Conservation (phyloP, 1,284 basidiomycete species). For the Moniliophthora roreri region DNA sequence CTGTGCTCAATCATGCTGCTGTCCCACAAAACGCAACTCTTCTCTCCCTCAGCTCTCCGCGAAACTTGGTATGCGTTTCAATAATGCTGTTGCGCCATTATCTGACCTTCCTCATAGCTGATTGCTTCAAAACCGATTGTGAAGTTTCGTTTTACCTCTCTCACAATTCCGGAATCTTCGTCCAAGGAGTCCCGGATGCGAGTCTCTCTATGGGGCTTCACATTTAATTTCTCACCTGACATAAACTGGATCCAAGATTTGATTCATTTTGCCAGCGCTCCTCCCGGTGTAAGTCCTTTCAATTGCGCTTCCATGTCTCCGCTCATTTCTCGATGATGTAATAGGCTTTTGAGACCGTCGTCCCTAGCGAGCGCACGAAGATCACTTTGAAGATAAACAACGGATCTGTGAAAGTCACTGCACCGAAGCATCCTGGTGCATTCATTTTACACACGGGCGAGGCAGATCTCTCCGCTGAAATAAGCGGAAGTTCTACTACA, state of each 20-base stretch:
- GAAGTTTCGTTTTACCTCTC: conserved; percentile 68
- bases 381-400: conserved; percentile 70
- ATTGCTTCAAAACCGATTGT: conserved; percentile 52
- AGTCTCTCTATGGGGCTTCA: conserved; percentile 65
- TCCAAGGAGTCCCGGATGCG: conserved; percentile 82
- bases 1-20: conserved; percentile 45
- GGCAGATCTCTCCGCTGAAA: conserved; percentile 65
- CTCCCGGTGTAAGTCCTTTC: conserved; percentile 69
- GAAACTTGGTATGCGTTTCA: conserved; percentile 49
- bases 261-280: conserved; percentile 72
- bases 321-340: neutral
- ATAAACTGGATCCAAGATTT: conserved; percentile 68
- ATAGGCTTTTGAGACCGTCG: conserved; percentile 89
- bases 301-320: conserved; percentile 3
- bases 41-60: conserved; percentile 50
- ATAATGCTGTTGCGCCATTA: neutral
- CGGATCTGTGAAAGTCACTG: conserved; percentile 64
- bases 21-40: conserved; percentile 38
- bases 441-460: conserved; percentile 68
- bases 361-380: conserved; percentile 85
- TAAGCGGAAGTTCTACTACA: conserved; percentile 66
- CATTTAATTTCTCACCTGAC: conserved; percentile 64
- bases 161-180: conserved; percentile 61
- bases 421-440: conserved; percentile 62
- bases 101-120: conserved; percentile 32